Evolutionary conservation across 2,329 filamentous ascomycete species (phyloP).

Genomic region (Scytalidium lignicola): DNA sequence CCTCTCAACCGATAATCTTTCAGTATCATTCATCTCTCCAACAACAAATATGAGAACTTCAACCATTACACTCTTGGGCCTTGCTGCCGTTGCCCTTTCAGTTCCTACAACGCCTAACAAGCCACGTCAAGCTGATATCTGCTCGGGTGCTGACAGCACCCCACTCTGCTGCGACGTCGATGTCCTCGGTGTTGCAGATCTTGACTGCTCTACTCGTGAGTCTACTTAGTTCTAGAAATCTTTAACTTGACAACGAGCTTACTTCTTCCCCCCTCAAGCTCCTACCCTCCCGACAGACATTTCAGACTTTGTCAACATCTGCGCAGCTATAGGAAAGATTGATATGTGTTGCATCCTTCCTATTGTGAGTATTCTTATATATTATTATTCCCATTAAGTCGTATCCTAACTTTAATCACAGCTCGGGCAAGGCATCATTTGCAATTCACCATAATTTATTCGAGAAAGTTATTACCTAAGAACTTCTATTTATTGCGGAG

Average conservation of each 20-base stretch:
- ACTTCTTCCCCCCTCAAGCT: constrained; percentile 12
- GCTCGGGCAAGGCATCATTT: constrained; percentile 28
- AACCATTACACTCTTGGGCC: constrained; percentile 15
- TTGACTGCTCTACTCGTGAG: constrained; percentile 53
- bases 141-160: constrained; percentile 36
- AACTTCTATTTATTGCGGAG: too few relatives aligned
- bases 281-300: constrained; percentile 39
- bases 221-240: constrained; percentile 7
- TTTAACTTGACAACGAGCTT: neutral
- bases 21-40: constrained; percentile 4
- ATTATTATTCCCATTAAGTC: neutral
- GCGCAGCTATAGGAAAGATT: constrained; percentile 24
- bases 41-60: constrained; percentile 18
- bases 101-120: constrained; percentile 26
- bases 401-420: constrained; percentile 3
- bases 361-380: constrained; percentile 27
- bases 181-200: constrained; percentile 50
- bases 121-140: constrained; percentile 34
- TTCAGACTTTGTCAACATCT: constrained; percentile 25
- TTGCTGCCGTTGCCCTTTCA: constrained; percentile 22
- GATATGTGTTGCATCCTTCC: constrained; percentile 53
- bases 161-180: constrained; percentile 58
- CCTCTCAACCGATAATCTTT: constrained; percentile 3
- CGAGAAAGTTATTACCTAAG: too few relatives aligned
- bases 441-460: too few relatives aligned